phyloP scores from a whole-genome alignment of 2,329 filamentous ascomycete genomes.

The Fusarium aywerte region DNA sequence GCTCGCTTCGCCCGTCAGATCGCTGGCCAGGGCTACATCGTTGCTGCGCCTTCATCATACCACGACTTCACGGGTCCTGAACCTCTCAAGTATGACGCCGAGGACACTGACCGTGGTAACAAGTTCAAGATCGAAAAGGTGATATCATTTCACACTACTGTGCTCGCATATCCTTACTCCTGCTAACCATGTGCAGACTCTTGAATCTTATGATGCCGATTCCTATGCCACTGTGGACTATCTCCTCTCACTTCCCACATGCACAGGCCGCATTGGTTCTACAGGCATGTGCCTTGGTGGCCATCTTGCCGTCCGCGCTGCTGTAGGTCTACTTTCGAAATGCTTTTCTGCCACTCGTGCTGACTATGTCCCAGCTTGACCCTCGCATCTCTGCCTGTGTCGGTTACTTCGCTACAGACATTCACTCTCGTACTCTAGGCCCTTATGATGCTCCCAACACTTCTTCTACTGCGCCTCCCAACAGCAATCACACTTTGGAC shows the following conservation, averaged over 20 bases:
- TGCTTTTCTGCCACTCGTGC: not conserved
- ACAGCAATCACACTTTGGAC: slow-evolving; percentile 64
- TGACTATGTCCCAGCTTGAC: slow-evolving; percentile 66
- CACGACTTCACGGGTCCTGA: slow-evolving; percentile 93
- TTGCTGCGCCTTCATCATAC: slow-evolving; percentile 89
- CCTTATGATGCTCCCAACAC: slow-evolving; percentile 62
- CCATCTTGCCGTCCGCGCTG: slow-evolving; percentile 76
- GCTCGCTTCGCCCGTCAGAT: slow-evolving; percentile 91
- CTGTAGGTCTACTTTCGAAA: slow-evolving; percentile 53
- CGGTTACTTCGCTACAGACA: slow-evolving; percentile 92
- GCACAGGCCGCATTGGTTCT: slow-evolving; percentile 81
- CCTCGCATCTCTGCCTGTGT: slow-evolving; percentile 79
- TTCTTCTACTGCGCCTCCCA: slow-evolving; percentile 51
- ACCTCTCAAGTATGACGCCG: slow-evolving; percentile 83
- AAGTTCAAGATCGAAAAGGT: slow-evolving; percentile 86
- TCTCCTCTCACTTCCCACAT: slow-evolving; percentile 77
- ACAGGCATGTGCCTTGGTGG: slow-evolving; percentile 95
- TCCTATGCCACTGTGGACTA: slow-evolving; percentile 74
- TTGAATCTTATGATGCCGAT: slow-evolving; percentile 88
- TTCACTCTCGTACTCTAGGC: slow-evolving; percentile 83
- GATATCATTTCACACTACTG: not conserved
- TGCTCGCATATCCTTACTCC: not conserved
- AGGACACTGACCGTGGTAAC: slow-evolving; percentile 89
- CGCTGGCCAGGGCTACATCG: slow-evolving; percentile 91
- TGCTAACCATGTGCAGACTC: slow-evolving; percentile 62